Evolutionary conservation across 805 yeast genomes (phyloP), one percentile per base, ranked within the genome.

Genomic region (Phaffomyces thermotolerans): DNA sequence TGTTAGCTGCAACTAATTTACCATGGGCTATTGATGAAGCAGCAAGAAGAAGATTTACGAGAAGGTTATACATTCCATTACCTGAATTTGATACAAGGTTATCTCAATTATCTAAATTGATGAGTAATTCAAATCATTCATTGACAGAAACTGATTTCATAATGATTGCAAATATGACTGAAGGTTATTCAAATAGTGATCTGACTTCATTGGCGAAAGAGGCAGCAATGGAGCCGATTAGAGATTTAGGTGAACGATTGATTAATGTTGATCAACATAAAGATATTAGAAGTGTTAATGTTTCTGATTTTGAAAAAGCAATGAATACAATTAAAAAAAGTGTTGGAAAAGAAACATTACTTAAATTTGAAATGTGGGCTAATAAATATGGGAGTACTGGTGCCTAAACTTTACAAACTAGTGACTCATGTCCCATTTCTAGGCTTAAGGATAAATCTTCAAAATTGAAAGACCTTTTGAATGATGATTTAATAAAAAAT

Each of bases 11-110:
- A 2, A 91, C 98, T 0, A 93, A 91, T 60, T 62, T 91, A 48
- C 99, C 99, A 0, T 91, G 99, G 99, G 84, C 88, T 2, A 89
- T 86, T 48, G 99, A 91, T 63, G 98, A 93, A 57, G 97, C 97
- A 3, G 97, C 98, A 1, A 71, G 97, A 56, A 75, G 98, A 60
- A 72, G 98, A 49, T 91, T 91, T 64, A 95, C 87, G 7, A 76
- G 95, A 55, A 71, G 97, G 41, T 95, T 87, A 57, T 90, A 93
- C 63, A 90, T 93, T 43, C 98, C 98, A 4, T 68, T 93, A 37
- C 98, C 99, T 0, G 98, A 90, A 58, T 75, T 69, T 22, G 90
- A 83, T 52, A 88, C 97, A 2, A 68, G 98, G 45, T 65, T 71
- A 40, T 75, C 75, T 4, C 97, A 91, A 58, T 67, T 91, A 18